Evolutionary conservation across 768 basidiomycete genomes (phyloP).

Genomic region (Coprinopsis strossmayeri): DNA sequence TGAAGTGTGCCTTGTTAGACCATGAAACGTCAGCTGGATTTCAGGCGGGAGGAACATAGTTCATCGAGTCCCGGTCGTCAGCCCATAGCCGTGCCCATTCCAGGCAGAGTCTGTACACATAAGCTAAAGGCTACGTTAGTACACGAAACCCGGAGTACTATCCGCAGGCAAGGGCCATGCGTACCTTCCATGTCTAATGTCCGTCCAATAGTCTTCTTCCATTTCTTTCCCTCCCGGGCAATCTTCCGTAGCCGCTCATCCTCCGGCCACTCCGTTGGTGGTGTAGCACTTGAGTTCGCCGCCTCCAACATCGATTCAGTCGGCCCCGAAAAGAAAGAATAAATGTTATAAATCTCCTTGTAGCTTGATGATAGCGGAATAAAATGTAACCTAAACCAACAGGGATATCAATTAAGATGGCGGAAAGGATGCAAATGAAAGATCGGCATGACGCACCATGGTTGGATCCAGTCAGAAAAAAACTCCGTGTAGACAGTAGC

Average conservation of each 20-base stretch:
- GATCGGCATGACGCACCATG: slow-evolving; percentile 8
- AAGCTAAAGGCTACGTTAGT: slow-evolving; percentile 35
- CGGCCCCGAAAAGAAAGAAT: slow-evolving; percentile 85
- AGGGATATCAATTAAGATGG: background rate
- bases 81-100: slow-evolving; percentile 81
- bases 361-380: slow-evolving; percentile 84
- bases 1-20: too few relatives aligned
- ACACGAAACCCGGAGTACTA: background rate
- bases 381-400: slow-evolving; percentile 68
- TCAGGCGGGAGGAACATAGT: slow-evolving; percentile 16
- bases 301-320: slow-evolving; percentile 47
- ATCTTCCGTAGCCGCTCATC: slow-evolving; percentile 69
- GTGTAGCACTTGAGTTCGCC: slow-evolving; percentile 41
- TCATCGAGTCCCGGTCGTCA: slow-evolving; percentile 73
- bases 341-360: slow-evolving; percentile 85
- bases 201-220: slow-evolving; percentile 77
- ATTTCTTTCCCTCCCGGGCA: slow-evolving; percentile 83
- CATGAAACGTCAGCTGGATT: too few relatives aligned
- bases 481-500: slow-evolving; percentile 89
- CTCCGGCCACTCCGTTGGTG: slow-evolving; percentile 39
- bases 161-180: slow-evolving; percentile 18
- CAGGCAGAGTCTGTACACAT: slow-evolving; percentile 77
- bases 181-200: slow-evolving; percentile 86
- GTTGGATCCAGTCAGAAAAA: slow-evolving; percentile 55
- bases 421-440: background rate